These are phyloP conservation scores for Fusarium sp. DNA, from an alignment of 2,329 filamentous ascomycete species.

Conservation along the genomic window DNA sequence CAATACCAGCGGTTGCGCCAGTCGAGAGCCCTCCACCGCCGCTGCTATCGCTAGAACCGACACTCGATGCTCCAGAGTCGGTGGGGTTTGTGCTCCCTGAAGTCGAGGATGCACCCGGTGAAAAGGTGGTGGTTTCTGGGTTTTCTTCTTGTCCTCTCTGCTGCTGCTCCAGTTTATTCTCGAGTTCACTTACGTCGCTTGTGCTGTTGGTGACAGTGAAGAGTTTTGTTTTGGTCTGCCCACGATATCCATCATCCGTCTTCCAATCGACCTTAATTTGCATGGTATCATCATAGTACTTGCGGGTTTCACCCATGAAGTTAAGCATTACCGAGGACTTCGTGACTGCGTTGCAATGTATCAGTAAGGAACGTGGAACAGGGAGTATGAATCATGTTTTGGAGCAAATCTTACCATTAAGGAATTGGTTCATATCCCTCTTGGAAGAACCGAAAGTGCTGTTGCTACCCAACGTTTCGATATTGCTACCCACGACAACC, in stretches of 20 bases:
- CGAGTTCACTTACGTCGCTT: not conserved
- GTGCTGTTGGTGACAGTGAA: constrained; percentile 26
- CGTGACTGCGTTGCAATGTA: not conserved
- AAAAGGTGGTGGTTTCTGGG: not conserved
- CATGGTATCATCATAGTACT: constrained; percentile 19
- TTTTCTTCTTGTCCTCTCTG: not conserved
- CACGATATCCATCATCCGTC: not conserved
- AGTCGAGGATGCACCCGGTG: constrained; percentile 1
- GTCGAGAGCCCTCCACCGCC: constrained; percentile 49
- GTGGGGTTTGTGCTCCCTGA: not conserved
- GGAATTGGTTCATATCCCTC: not conserved
- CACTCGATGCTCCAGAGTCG: not conserved
- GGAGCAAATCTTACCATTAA: not conserved
- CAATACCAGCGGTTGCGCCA: constrained; percentile 62
- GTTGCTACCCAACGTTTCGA: not conserved
- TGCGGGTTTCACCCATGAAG: not conserved
- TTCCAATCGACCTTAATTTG: constrained; percentile 20
- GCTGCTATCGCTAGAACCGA: not conserved
- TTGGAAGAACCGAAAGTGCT: not conserved
- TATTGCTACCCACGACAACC: not conserved
- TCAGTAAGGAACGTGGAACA: not conserved
- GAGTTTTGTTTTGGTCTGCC: constrained; percentile 10
- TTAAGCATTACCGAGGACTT: not conserved
- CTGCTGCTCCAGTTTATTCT: not conserved
- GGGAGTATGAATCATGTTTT: not conserved